phyloP scores from a whole-genome alignment of 2,329 filamentous ascomycete species.

The Fusarium graminum region DNA sequence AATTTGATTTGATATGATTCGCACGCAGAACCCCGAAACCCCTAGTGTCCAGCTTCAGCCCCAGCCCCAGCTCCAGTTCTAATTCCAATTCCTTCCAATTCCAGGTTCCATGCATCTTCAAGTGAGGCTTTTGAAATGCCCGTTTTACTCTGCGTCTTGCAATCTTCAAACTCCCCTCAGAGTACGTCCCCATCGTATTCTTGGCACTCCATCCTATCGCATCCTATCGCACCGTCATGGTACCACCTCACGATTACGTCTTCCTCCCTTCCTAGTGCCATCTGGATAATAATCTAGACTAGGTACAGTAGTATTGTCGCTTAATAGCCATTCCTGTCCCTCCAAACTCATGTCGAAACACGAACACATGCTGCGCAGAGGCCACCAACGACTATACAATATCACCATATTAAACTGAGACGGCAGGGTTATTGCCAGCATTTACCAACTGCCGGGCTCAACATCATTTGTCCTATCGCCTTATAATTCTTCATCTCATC shows the following conservation, averaged over 20 bases:
- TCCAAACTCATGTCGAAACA: conserved; percentile 16
- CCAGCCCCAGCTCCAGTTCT: not conserved
- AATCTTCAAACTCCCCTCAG: conserved; percentile 17
- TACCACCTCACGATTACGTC: conserved; percentile 30
- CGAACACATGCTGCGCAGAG: conserved; percentile 26
- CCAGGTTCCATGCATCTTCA: not conserved
- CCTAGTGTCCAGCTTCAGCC: not conserved
- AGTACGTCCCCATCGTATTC: conserved; percentile 35
- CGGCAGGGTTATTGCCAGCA: conserved; percentile 25
- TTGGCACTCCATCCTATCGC: conserved; percentile 15
- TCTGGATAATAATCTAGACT: conserved; percentile 5
- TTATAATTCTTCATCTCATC: conserved; percentile 16
- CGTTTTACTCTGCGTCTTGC: conserved; percentile 1
- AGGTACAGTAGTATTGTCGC: conserved; percentile 10
- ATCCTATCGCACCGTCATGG: conserved; percentile 23
- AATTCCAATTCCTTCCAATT: not conserved
- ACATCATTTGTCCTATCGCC: conserved; percentile 19
- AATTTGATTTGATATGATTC: conserved; percentile 11
- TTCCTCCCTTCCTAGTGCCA: conserved; percentile 29
- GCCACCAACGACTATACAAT: conserved; percentile 25
- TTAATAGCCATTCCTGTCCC: conserved; percentile 27
- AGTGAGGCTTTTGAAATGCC: conserved; percentile 7
- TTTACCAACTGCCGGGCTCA: conserved; percentile 34
- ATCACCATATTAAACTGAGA: conserved; percentile 11
- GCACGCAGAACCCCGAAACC: conserved; percentile 20